Conservation (phyloP, 140 eudicot species). For the Senecio squalidus region DNA sequence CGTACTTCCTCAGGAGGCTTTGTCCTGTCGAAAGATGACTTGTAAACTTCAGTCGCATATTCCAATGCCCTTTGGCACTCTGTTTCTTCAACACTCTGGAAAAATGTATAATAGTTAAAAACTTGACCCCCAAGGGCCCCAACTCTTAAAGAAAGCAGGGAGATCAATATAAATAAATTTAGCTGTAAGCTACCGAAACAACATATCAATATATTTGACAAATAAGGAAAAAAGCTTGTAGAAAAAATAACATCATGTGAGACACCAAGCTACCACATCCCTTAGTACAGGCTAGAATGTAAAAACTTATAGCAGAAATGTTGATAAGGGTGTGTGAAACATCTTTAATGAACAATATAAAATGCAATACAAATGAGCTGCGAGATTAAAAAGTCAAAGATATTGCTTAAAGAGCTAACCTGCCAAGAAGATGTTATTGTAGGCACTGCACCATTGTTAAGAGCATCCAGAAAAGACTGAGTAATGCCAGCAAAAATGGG, state of each 20-base stretch:
- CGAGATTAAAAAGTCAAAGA: not conserved
- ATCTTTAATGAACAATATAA: not conserved
- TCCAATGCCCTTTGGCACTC: conserved; percentile 98
- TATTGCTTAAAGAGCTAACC: conserved; percentile 39
- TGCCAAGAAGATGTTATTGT: conserved; percentile 98
- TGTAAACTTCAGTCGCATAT: conserved; percentile 70
- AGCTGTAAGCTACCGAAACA: too few relatives aligned
- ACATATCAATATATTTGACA: too few relatives aligned
- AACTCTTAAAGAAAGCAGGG: too few relatives aligned
- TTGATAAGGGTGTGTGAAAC: too few relatives aligned
- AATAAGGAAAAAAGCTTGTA: too few relatives aligned
- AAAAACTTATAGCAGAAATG: too few relatives aligned
- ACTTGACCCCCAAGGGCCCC: not conserved
- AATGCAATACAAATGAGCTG: not conserved
- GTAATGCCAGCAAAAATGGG: conserved; percentile 94
- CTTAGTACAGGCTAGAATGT: too few relatives aligned
- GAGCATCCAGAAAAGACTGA: conserved; percentile 94
- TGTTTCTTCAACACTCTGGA: conserved; percentile 96
- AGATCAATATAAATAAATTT: too few relatives aligned
- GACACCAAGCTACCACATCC: too few relatives aligned
- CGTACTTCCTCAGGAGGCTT: conserved; percentile 97
- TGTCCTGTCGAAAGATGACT: conserved; percentile 82
- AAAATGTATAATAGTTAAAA: not conserved
- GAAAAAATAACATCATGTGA: too few relatives aligned
- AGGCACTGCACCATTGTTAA: conserved; percentile 98